Evolutionary conservation across 2,329 filamentous ascomycete genomes (phyloP).

Genomic region (Trichoderma simmonsii): DNA sequence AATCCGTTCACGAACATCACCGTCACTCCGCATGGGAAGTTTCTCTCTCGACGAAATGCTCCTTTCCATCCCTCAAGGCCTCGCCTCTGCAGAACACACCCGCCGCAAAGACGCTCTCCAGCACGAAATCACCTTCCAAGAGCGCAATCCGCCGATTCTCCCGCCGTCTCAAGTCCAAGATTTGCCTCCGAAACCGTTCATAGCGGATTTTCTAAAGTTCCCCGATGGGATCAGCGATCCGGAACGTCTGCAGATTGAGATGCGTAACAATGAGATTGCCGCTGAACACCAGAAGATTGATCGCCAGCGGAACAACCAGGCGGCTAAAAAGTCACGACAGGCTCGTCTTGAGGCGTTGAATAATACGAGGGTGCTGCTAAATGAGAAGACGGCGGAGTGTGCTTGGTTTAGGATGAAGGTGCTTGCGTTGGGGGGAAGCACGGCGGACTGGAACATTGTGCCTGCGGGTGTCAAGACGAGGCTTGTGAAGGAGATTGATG

Average conservation of each 20-base stretch:
- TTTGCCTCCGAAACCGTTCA: constrained; percentile 28
- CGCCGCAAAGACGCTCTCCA: constrained; percentile 24
- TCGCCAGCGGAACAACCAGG: constrained; percentile 36
- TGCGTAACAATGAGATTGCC: constrained; percentile 29
- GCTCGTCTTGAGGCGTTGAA: constrained; percentile 30
- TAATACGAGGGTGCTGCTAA: constrained; percentile 24
- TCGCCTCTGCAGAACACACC: constrained; percentile 21
- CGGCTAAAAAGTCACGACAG: constrained; percentile 37
- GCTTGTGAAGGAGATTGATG: constrained; percentile 24
- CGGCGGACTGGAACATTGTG: constrained; percentile 25
- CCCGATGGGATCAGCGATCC: constrained; percentile 19
- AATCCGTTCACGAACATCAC: background rate
- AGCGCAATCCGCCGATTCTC: constrained; percentile 27
- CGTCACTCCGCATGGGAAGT: constrained; percentile 18
- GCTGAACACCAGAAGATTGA: constrained; percentile 26
- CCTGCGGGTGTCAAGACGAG: constrained; percentile 19
- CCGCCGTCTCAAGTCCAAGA: constrained; percentile 27
- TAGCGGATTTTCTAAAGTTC: constrained; percentile 23
- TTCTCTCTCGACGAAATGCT: constrained; percentile 23
- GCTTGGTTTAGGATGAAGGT: constrained; percentile 30
- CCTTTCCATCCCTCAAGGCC: constrained; percentile 23
- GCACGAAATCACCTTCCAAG: constrained; percentile 25
- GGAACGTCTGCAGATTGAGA: constrained; percentile 20
- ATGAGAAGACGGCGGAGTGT: constrained; percentile 26
- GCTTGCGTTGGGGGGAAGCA: constrained; percentile 25